phyloP scores from a whole-genome alignment of 768 basidiomycete genomes.

The Xerocomellus dryophilus region DNA sequence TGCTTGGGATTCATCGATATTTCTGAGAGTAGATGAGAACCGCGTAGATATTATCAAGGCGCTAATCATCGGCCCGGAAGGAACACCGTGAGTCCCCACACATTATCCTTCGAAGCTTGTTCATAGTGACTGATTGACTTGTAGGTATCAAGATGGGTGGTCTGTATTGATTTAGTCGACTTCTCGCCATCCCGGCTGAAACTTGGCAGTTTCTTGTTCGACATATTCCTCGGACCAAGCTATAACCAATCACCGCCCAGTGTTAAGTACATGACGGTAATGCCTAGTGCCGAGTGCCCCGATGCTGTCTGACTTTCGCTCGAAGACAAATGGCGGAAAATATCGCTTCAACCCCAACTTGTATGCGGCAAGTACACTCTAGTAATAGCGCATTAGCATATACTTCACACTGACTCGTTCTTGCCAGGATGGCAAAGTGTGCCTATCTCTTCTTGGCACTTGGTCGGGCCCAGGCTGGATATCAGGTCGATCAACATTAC shows the following conservation, averaged over 20 bases:
- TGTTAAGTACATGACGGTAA: constrained; percentile 65
- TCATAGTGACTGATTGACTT: constrained; percentile 1
- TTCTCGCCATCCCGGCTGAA: constrained; percentile 3
- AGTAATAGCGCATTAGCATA: not conserved
- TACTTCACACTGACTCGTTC: not conserved
- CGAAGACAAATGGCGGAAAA: constrained; percentile 80
- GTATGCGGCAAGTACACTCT: constrained; percentile 62
- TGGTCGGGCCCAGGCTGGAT: constrained; percentile 96
- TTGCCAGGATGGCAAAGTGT: constrained; percentile 88
- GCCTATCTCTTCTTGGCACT: constrained; percentile 85
- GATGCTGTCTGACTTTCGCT: constrained; percentile 12
- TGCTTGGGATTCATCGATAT: constrained; percentile 92
- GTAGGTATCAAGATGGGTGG: constrained; percentile 90
- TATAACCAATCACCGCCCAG: constrained; percentile 86
- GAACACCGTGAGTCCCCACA: constrained; percentile 69
- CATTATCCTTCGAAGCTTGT: not conserved
- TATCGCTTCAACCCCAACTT: constrained; percentile 93
- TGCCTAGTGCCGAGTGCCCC: not conserved
- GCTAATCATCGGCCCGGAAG: constrained; percentile 89
- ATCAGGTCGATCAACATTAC: constrained; percentile 80
- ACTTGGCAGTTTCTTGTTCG: constrained; percentile 63
- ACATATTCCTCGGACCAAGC: constrained; percentile 86
- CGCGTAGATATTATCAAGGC: constrained; percentile 91
- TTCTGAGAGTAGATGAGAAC: constrained; percentile 88
- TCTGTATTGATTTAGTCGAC: constrained; percentile 33